Evolutionary conservation across 257 asterid species (phyloP), one percentile per base, ranked within the genome.

Genomic region (Pogostemon cablin): DNA sequence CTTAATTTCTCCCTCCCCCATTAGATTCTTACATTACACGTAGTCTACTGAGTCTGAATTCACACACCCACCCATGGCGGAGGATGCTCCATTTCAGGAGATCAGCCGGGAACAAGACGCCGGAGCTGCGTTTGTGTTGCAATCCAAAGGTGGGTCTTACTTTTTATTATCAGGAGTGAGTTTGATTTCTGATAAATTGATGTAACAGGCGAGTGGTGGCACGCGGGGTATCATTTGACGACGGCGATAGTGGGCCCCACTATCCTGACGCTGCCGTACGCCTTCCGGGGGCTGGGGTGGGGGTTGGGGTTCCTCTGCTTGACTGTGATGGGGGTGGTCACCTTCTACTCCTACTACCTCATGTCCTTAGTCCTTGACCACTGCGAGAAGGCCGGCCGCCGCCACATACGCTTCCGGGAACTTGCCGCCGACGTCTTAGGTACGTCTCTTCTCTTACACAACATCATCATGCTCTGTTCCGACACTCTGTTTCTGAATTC

Each of bases 221-320:
- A 93, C 72, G 99, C 99, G 3, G 99, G 98, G 25, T 93, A 76
- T 68, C 99, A 93, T 73, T 75, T 93, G 77, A 86, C 96, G 68
- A 93, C 99, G 77, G 99, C 99, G 67, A 93, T 93, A 7, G 99
- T 93, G 77, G 99, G 99, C 2, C 98, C 99, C 65, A 86, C 95
- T 6, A 78, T 91, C 59, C 83, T 91, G 66, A 91, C 96, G 57
- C 73, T 93, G 85, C 99, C 98, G 34, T 93, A 86, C 76, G 93
- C 87, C 0, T 93, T 93, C 83, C 85, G 96, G 61, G 99, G 99
- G 5, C 78, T 93, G 4, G 99, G 99, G 17, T 93, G 99, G 99
- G 80, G 78, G 32, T 20, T 79, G 46, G 99, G 98, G 3, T 67
- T 89, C 68, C 34, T 91, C 7, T 89, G 90, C 80, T 75, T 93